phyloP scores from a whole-genome alignment of 257 asterid genomes.

The Rauvolfia tetraphylla region DNA sequence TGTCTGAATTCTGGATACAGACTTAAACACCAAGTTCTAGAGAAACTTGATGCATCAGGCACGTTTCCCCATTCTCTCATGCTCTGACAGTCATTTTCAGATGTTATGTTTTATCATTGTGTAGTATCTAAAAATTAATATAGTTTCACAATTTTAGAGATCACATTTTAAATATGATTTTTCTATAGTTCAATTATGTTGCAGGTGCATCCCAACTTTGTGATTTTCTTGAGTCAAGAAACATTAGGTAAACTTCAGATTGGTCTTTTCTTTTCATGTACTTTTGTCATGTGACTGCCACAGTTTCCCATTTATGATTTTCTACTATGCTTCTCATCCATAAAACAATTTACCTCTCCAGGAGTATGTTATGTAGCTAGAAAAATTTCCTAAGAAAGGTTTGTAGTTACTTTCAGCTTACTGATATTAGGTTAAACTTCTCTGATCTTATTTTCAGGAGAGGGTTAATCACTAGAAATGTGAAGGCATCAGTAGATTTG shows the following conservation, averaged over 20 bases:
- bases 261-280: neutral
- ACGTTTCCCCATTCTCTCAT: neutral
- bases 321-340: neutral
- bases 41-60: neutral
- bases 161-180: slow-evolving; percentile 2
- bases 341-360: neutral
- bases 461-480: slow-evolving; percentile 92
- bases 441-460: slow-evolving; percentile 48
- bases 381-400: neutral
- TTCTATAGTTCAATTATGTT: slow-evolving; percentile 25
- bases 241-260: slow-evolving; percentile 49
- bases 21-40: neutral
- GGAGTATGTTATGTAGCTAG: neutral
- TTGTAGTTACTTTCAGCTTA: neutral
- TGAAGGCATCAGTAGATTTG: slow-evolving; percentile 74
- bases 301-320: neutral
- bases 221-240: slow-evolving; percentile 69
- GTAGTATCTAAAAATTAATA: neutral
- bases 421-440: neutral
- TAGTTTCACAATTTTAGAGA: neutral
- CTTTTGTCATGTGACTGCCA: neutral
- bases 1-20: neutral
- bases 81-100: neutral
- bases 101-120: neutral
- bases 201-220: slow-evolving; percentile 92